These are phyloP conservation scores for Exophiala calicioides DNA, from an alignment of 2,329 filamentous ascomycete genomes.

Conservation along the genomic window DNA sequence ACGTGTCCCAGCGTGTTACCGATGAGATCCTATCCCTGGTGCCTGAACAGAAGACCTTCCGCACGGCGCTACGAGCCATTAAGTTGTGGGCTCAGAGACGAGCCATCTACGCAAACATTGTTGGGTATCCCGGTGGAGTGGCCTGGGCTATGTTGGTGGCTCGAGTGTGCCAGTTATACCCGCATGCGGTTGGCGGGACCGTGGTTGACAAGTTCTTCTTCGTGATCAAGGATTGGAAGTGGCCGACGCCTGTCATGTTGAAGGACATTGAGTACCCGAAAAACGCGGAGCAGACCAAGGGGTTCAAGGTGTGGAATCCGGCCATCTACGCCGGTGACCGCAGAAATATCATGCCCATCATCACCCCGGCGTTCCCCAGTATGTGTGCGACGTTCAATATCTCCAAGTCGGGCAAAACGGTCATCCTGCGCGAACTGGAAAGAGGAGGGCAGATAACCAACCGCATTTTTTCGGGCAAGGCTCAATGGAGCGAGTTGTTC, in stretches of 20 bases:
- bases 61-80: slow-evolving; percentile 83
- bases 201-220: slow-evolving; percentile 93
- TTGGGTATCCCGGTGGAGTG: slow-evolving; percentile 94
- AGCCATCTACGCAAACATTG: slow-evolving; percentile 92
- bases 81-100: slow-evolving; percentile 94
- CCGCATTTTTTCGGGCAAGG: slow-evolving; percentile 74
- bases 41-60: slow-evolving; percentile 85
- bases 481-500: slow-evolving; percentile 85
- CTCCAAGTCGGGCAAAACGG: slow-evolving; percentile 76
- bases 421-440: slow-evolving; percentile 80
- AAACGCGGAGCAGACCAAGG: slow-evolving; percentile 59
- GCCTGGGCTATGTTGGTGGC: slow-evolving; percentile 98
- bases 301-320: slow-evolving; percentile 82
- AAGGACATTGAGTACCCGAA: slow-evolving; percentile 83
- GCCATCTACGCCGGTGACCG: slow-evolving; percentile 77
- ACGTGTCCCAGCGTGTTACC: slow-evolving; percentile 65
- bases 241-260: slow-evolving; percentile 89
- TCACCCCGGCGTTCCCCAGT: slow-evolving; percentile 93
- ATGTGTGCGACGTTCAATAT: slow-evolving; percentile 98
- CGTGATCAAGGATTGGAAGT: slow-evolving; percentile 86
- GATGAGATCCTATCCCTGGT: slow-evolving; percentile 88
- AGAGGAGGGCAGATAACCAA: slow-evolving; percentile 76
- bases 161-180: slow-evolving; percentile 92
- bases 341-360: slow-evolving; percentile 94
- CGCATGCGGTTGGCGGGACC: slow-evolving; percentile 82